Conservation (phyloP, 192 early-diverging fungal species). For the Neocallimastix lanati region DNA sequence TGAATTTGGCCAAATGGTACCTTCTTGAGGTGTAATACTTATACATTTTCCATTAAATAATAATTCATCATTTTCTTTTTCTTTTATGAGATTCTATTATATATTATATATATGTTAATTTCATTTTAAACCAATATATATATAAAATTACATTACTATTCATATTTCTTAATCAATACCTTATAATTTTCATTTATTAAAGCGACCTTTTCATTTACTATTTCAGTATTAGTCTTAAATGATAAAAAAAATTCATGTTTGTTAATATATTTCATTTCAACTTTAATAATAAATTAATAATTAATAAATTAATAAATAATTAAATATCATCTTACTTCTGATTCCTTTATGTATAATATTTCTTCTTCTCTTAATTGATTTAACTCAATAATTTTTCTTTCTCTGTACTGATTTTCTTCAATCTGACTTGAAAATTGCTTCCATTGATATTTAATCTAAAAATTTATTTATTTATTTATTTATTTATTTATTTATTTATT, state of each 20-base stretch:
- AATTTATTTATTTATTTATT: too few species aligned
- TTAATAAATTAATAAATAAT: neutral
- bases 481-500: too few species aligned
- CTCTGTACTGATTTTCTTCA: constrained; percentile 19
- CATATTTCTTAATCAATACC: constrained; percentile 5
- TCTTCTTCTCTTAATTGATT: constrained; percentile 15
- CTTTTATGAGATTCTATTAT: constrained; percentile 11
- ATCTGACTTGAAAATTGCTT: constrained; percentile 20
- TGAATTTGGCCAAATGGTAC: constrained; percentile 33
- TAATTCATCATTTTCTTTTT: constrained; percentile 16
- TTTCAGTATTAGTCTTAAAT: neutral
- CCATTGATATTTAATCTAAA: constrained; percentile 29
- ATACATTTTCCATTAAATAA: constrained; percentile 18
- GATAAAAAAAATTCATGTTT: too few species aligned
- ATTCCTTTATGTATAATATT: constrained; percentile 3
- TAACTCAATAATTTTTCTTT: constrained; percentile 6
- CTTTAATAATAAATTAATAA: too few species aligned
- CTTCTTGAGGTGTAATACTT: constrained; percentile 17
- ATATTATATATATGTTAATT: too few species aligned
- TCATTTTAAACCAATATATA: too few species aligned
- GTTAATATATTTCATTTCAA: too few species aligned
- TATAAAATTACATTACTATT: too few species aligned
- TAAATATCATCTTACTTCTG: neutral
- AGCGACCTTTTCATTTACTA: neutral
- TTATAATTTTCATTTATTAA: constrained; percentile 9